Base-by-base conservation (phyloP, 495 filamentous ascomycete genomes). In the Aspergillus olivimuriae region DNA sequence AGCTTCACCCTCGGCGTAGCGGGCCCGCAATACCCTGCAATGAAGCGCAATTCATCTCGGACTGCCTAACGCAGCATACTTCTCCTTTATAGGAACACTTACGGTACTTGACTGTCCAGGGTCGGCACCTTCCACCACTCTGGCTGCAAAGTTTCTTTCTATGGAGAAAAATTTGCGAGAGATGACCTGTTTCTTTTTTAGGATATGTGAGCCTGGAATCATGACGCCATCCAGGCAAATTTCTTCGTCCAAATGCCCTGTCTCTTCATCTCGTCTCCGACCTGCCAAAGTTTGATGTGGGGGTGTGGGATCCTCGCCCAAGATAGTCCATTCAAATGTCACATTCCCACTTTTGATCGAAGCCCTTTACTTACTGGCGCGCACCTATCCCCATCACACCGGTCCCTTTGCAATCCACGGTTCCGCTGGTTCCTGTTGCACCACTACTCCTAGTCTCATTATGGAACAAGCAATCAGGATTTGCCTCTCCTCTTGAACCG, bases 291-390 rank as follows among this genome's bases (percentile, higher is more conserved):
- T 14, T 34, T 30, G 48, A 11, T 28, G 14, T 41, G 50, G 44
- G 42, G 34, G 21, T 48, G 44, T 55, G 44, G 52, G 46, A 9
- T 24, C 34, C 36, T 10, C 42, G 41, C 26, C 22, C 48, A 67
- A 62, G 63, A 53, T 44, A 66, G 62, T 44, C 39, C 52, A 41
- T n/a, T n/a, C n/a, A 17, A 35, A 60, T 65, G 63, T 65, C 47
- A 68, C 64, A 58, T 58, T 62, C 48, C 41, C 46, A 49, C 51
- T 43, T 47, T n/a, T 34, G 14, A 44, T 35, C 35, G 41, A 24
- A 24, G 12, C 21, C 4, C 23, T 22, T 54, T 35, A 35, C 36
- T 39, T 20, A 33, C 19, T 36, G 23, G 36, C 32, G 18, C 20
- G 16, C 4, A 12, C 18, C 33, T 36, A 10, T 10, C 34, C 42